Evolutionary conservation across 805 yeast species (phyloP), one percentile per base, ranked within the genome.

Genomic region (Spencermartinsiella europaea): DNA sequence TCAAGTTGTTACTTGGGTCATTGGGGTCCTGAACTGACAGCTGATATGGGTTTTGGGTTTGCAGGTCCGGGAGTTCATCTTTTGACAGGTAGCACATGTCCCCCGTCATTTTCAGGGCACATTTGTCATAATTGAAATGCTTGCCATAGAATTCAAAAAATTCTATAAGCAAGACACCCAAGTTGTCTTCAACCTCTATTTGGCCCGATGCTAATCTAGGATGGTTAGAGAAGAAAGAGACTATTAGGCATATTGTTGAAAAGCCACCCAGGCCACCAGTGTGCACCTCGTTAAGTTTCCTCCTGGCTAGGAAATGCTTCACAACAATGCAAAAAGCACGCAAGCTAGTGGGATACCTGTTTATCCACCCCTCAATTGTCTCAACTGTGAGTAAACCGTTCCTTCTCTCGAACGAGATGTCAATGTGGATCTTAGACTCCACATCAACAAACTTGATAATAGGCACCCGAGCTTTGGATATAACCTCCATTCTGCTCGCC

Each of bases 221-320:
- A 62, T 91, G 98, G 51, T 85, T 68, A 54, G 72, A 76, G 51
- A 90, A 65, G 59, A 90, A 89, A 15, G 91, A 80, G 57, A 81
- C 81, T 15, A 85, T 88, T 60, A 93, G 60, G 58, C 96, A 89
- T 38, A 90, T 87, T n/a, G 87, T 85, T 5, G 96, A 80, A 62
- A 83, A 91, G 0, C 98, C 98, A 36, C 99, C 98, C 4, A 91
- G 68, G 0, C 98, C 98, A 43, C 99, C 99, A 19, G 81, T 81
- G 57, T 85, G 95, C 14, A 91, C 98, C 52, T 86, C 84, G 58
- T 89, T 88, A 50, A 90, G 69, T 48, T 75, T 78, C 57, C 97
- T 72, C 1, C 87, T 80, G 27, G 88, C 72, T 42, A 91, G 71
- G 59, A 90, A 91, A 61, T 86, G 96, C 65, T 93, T 90, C 4